Base-by-base conservation (phyloP, 768 basidiomycete genomes). In the Kwoniella europaea region DNA sequence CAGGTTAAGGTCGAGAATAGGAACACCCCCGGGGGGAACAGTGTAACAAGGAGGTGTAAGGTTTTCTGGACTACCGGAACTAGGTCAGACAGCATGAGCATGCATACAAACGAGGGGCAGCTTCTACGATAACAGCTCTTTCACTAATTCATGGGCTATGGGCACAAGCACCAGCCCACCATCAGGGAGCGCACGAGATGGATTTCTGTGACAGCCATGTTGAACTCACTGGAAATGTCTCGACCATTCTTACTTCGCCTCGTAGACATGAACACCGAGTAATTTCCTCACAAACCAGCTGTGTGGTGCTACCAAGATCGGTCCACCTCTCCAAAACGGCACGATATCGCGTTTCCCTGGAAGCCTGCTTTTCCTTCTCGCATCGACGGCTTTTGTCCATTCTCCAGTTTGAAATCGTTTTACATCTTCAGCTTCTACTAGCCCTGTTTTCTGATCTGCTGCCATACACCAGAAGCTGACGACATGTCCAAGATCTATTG, bases 281-380 rank as follows among this genome's bases (percentile, higher is more conserved):
- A 71, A 18, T 18, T 24, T 65, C 16, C 55, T 62, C 41, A 71
- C 63, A 20, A 57, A 41, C 69, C 69, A 71, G 57, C 69, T 71
- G n/a, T 71, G 69, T 5, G 35, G 53, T n/a, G 41, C 55, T 4
- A 65, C 69, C 13, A 54, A 24, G 43, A 71, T 65, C 18, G 69
- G 69, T 7, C 69, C 69, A 22, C 69, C 69, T 24, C 69, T 46
- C 44, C 56, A 71, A 46, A 71, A 65, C 3, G 69, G 69, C 35
- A 71, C 46, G 20, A 65, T 44, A 29, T 71, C 63, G 5, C 57
- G 55, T 20, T 71, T 65, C 10, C 57, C 69, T 13, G 58, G 60
- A 20, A 58, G 13, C 57, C 69, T 44, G 54, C 61, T 59, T 56
- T 43, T 42, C 52, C 69, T 58, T 22, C 69, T 65, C 57, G 65